phyloP scores from a whole-genome alignment of 176 grass and related monocot genomes.

The Phoenix roebelenii region DNA sequence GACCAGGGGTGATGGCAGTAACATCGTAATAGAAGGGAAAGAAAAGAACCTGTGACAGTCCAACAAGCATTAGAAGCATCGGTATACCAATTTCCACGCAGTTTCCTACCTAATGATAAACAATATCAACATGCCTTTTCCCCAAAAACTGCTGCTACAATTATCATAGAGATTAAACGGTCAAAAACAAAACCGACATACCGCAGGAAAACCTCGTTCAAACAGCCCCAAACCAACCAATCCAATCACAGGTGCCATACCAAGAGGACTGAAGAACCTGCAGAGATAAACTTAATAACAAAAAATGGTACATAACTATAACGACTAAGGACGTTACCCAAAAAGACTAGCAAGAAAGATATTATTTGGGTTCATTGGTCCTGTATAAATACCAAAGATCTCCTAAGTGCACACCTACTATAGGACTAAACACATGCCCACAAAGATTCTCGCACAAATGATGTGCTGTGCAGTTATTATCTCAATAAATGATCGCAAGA shows the following conservation, averaged over 20 bases:
- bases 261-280: slow-evolving; percentile 52
- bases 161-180: no score
- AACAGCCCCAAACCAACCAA: slow-evolving; percentile 48
- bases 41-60: slow-evolving; percentile 37
- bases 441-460: no score
- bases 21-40: not conserved
- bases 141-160: not conserved
- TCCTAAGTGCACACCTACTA: no score
- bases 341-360: no score
- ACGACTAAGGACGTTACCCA: no score
- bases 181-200: slow-evolving; percentile 12
- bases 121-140: no score
- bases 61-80: slow-evolving; percentile 42
- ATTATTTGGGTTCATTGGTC: no score
- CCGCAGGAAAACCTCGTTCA: slow-evolving; percentile 47
- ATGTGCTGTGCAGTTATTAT: no score
- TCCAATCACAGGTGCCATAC: slow-evolving; percentile 42
- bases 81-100: slow-evolving; percentile 50
- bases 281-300: not conserved
- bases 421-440: no score
- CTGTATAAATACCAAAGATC: no score
- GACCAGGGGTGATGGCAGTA: slow-evolving; percentile 1
- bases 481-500: no score
- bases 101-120: slow-evolving; percentile 32
- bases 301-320: no score